A percentile compares a stretch with the other conserved stretches of the same genome.
Conservation (phyloP, 176 grass and related monocot genomes). For the Aegilops tauschii region DNA sequence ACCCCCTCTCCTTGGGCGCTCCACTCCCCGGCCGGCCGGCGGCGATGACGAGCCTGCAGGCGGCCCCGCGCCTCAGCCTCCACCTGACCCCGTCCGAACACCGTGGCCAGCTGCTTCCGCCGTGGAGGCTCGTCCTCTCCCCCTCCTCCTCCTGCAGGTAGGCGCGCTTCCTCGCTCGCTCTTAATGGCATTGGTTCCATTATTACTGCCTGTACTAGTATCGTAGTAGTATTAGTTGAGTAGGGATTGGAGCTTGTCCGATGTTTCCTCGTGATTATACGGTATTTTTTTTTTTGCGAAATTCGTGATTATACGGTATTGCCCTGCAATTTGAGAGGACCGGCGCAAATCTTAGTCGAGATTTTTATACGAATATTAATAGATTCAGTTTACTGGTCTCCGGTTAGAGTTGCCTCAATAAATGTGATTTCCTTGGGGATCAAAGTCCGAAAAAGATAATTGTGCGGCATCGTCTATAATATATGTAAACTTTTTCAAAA, state of each 20-base stretch:
- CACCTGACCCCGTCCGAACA: background rate
- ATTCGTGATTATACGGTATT: background rate
- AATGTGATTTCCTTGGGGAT: background rate
- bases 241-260: background rate
- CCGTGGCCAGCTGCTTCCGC: background rate
- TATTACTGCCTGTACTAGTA: background rate
- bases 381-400: background rate
- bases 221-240: background rate
- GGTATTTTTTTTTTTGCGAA: background rate
- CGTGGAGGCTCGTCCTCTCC: slow-evolving; percentile 13
- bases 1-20: background rate
- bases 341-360: background rate
- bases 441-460: too few relatives aligned
- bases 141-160: slow-evolving; percentile 31
- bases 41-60: slow-evolving; percentile 36
- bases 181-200: background rate
- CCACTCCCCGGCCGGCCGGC: background rate
- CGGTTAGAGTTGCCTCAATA: background rate
- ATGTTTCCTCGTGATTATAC: background rate
- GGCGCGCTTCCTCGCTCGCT: background rate
- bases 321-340: background rate
- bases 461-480: background rate
- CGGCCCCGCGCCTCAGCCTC: background rate
- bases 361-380: background rate
- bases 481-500: background rate